Conservation (phyloP, 331 rosid species). For the Malus hybrid region DNA sequence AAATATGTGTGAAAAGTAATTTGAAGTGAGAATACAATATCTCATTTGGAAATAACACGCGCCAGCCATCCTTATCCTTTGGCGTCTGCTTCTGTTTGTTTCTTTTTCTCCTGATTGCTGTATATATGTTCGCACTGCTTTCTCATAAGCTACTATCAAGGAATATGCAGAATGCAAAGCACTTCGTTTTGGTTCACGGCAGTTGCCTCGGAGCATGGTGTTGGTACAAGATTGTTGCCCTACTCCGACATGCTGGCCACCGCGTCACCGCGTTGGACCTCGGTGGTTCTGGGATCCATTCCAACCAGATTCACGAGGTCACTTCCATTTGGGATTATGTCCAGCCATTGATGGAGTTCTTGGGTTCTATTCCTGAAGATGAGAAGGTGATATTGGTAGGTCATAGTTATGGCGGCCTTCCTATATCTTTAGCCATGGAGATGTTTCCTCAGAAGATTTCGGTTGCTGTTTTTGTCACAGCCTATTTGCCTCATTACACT, state of each 20-base stretch:
- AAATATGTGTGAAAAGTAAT: too few species aligned
- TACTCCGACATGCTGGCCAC: constrained; percentile 15
- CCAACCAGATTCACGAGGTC: constrained; percentile 19
- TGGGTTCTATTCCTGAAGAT: constrained; percentile 10
- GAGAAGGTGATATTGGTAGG: constrained; percentile 25
- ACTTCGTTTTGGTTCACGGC: constrained; percentile 32
- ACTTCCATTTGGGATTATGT: constrained; percentile 15
- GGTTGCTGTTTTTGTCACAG: constrained; percentile 22
- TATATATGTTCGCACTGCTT: not conserved
- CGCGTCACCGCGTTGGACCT: constrained; percentile 26
- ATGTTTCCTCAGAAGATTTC: constrained; percentile 15
- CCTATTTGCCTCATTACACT: constrained; percentile 21
- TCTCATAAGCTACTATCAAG: not conserved
- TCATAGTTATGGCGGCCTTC: constrained; percentile 28
- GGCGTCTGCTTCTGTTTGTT: not conserved
- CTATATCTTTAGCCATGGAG: constrained; percentile 31
- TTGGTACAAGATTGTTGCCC: constrained; percentile 29
- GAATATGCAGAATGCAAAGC: constrained; percentile 5
- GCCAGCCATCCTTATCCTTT: not conserved
- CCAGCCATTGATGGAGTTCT: constrained; percentile 21
- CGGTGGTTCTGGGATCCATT: constrained; percentile 23
- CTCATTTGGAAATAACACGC: not conserved
- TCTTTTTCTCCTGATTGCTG: not conserved
- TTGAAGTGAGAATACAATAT: too few species aligned
- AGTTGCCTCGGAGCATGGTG: constrained; percentile 36